Conservation (phyloP, 2,329 filamentous ascomycete genomes). For the Calonectria henricotiae region DNA sequence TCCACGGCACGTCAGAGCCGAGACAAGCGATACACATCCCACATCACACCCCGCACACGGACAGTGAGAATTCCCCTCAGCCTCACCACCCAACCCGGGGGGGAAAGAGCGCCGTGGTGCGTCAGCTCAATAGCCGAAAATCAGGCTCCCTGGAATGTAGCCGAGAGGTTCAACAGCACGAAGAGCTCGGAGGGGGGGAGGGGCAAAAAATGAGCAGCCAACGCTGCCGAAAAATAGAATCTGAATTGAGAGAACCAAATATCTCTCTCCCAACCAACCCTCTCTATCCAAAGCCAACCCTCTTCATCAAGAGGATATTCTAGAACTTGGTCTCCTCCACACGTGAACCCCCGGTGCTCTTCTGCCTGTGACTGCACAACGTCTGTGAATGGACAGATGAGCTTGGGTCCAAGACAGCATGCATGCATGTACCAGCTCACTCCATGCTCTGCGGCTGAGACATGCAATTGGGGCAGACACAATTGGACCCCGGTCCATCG, state of each 20-base stretch:
- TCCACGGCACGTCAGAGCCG: constrained; percentile 47
- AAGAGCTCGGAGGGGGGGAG: not conserved
- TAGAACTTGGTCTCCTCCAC: constrained; percentile 27
- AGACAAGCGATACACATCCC: constrained; percentile 32
- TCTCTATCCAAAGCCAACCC: not conserved
- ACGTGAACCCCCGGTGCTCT: not conserved
- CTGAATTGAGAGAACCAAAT: not conserved
- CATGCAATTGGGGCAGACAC: constrained; percentile 6
- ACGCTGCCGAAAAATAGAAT: not conserved
- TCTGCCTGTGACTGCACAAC: not conserved
- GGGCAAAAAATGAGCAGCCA: not conserved
- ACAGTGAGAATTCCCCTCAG: not conserved
- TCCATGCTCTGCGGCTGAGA: constrained; percentile 25
- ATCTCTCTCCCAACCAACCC: not conserved
- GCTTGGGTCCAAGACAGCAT: not conserved
- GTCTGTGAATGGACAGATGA: constrained; percentile 17
- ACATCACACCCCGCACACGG: not conserved
- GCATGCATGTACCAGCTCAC: not conserved
- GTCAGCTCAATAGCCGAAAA: constrained; percentile 1
- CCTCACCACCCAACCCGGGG: not conserved
- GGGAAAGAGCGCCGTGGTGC: constrained; percentile 8
- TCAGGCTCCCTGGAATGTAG: not conserved
- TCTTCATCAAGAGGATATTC: not conserved
- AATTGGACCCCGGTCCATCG: not conserved
- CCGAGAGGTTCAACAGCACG: not conserved